Base-by-base conservation (phyloP, 305 asterid species). In the Plantago coronopus region DNA sequence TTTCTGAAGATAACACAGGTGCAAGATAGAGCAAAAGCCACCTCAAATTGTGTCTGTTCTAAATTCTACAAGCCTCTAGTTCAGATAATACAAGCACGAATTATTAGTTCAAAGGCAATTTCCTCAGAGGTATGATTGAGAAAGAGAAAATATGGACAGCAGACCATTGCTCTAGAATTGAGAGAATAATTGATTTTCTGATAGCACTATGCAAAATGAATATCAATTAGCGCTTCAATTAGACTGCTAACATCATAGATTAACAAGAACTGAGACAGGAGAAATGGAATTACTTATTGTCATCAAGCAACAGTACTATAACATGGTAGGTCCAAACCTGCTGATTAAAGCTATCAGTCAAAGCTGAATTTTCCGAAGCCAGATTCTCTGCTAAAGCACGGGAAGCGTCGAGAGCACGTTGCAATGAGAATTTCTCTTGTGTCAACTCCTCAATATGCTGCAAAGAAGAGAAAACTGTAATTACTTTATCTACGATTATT, bases 381-480 rank as follows among this genome's bases (percentile, higher is more conserved):
- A 94, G 72, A 59, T 97, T 86, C 79, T 88, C 97, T 15, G 96
- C 77, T 50, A 94, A 72, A 74, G 88, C 73, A 62, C 84, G 90
- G 51, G 99, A 85, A 68, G 96, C 94, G 72, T 90, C 99, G 68
- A 90, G 95, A 69, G 96, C 93, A 45, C 95, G 94, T 84, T 90
- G 99, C 83, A 94, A 72, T 40, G 99, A 84, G 75, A 94, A 94
- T 68, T 90, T 94, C 65, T 94, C 99, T 75, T 86, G 97, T 8
- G 97, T 94, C 71, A 94, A 81, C 78, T 94, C 97, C 80, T 94
- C 99, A 66, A 94, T 94, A 73, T 94, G 95, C 99, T 94, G 95
- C 76, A 65, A 61, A 65, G 43, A 23, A 64, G 49, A 17, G 27
- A 61, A 17, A 47, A 60, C 50, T 21, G 42, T 17, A 54, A 12